Conservation (phyloP, 2,329 filamentous ascomycete species). For the Akanthomyces lecanii region DNA sequence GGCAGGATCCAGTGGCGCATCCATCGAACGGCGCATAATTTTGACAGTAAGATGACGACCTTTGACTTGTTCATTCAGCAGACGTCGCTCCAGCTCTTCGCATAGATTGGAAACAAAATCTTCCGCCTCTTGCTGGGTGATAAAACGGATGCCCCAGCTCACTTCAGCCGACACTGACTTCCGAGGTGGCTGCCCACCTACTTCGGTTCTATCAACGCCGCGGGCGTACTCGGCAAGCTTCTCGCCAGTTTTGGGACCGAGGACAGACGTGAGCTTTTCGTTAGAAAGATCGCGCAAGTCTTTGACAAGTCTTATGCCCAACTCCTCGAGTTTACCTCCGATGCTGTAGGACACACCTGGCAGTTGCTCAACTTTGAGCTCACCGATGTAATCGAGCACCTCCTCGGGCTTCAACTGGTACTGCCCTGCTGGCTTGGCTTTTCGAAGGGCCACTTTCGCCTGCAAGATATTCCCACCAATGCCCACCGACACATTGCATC, state of each 20-base stretch:
- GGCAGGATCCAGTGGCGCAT: conserved; percentile 84
- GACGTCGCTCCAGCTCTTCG: conserved; percentile 74
- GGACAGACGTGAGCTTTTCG: conserved; percentile 65
- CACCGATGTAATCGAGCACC: conserved; percentile 70
- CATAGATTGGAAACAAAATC: conserved; percentile 85
- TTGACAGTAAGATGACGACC: conserved; percentile 89
- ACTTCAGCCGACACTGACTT: conserved; percentile 97
- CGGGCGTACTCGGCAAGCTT: conserved; percentile 87
- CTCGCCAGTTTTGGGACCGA: conserved; percentile 90
- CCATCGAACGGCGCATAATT: conserved; percentile 80
- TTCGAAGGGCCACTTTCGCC: conserved; percentile 84
- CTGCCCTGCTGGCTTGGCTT: conserved; percentile 92
- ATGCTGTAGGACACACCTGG: conserved; percentile 93
- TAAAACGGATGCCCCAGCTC: conserved; percentile 96
- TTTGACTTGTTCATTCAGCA: conserved; percentile 79
- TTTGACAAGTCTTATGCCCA: conserved; percentile 76
- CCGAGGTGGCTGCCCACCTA: conserved; percentile 77
- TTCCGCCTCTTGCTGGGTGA: conserved; percentile 86
- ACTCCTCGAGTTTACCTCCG: conserved; percentile 79
- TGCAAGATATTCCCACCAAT: conserved; percentile 88
- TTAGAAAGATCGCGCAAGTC: conserved; percentile 75
- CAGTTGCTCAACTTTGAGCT: conserved; percentile 72
- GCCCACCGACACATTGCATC: conserved; percentile 85
- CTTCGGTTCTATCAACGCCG: conserved; percentile 80
- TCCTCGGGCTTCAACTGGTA: conserved; percentile 81